Evolutionary conservation across 768 basidiomycete species (phyloP), one percentile per base, ranked within the genome.

Genomic region (Gyrodon lividus): DNA sequence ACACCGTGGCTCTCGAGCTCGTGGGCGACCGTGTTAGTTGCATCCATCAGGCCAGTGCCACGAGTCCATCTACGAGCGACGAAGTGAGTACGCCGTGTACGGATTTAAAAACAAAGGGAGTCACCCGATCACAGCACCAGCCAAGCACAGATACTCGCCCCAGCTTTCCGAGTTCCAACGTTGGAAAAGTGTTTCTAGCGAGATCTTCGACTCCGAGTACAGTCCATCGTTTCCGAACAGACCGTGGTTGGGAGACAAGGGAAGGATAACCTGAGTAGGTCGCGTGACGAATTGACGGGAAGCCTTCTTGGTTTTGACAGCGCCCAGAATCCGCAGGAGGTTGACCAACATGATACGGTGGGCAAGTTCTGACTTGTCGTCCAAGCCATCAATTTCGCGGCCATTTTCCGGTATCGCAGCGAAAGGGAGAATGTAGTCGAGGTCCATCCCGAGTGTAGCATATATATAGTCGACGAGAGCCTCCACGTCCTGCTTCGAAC

Each of bases 291-390:
- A 95, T 56, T 94, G 87, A 43, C 93, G 87, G 59, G 86, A 94
- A 7, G 97, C 96, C 71, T 99, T 99, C 83, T 98, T 99, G 62
- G 77, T 84, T 81, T 99, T 99, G 69, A 99, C 92, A 3, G 93
- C 95, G 55, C 97, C 97, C 22, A 99, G 83, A 48, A 99, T 86
- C 24, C 97, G 92, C 22, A 98, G 84, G 22, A 98, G 80, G 70
- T 99, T 99, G 60, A 93, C 92, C 64, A 99, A 75, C 97, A 99
- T 98, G 77, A 98, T 94, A 48, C 97, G 87, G 67, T 99, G 97
- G 12, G 97, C 96, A 40, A 99, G 81, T 71, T 99, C 97, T 16
- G 96, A 98, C 64, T 87, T 89, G 74, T 99, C 97, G 68, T 99
- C 97, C 56, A 99, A 74, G 12, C 91, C 85, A 61, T 99, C 97